Evolutionary conservation across 2,329 filamentous ascomycete genomes (phyloP), one percentile per base, ranked within the genome.

Genomic region (Thelonectria rubi): DNA sequence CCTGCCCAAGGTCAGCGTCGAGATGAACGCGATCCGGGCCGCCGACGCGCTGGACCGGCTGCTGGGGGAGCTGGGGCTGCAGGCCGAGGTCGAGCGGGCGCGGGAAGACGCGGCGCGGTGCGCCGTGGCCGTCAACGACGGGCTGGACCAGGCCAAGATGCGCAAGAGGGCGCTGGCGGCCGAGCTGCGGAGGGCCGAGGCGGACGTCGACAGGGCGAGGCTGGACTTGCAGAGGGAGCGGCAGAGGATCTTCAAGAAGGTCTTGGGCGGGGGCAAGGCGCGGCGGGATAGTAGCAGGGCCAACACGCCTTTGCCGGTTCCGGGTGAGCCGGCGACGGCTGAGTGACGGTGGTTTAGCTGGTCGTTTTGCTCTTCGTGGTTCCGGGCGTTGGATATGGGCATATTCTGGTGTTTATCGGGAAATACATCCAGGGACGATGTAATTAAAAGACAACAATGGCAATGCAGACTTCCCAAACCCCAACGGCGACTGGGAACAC

Each of bases 391-490:
- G 24, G 7, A 4, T 24, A n/a, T n/a, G n/a, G n/a, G n/a, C n/a
- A n/a, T n/a, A n/a, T n/a, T n/a, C n/a, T n/a, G n/a, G n/a, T n/a
- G n/a, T n/a, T n/a, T n/a, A n/a, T n/a, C n/a, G n/a, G n/a, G n/a
- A n/a, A n/a, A n/a, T n/a, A n/a, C n/a, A n/a, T n/a, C n/a, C n/a
- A n/a, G n/a, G n/a, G n/a, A n/a, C n/a, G n/a, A n/a, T n/a, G n/a
- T n/a, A n/a, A n/a, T n/a, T n/a, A n/a, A n/a, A n/a, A n/a, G 30
- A 73, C 58, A 69, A 81, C 64, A 85, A 83, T 52, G 73, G 84
- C 57, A 82, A 86, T 67, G 83, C 83, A 34, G 78, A 82, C 71
- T 85, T 82, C 58, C 81, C 82, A 43, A 82, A 81, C 48, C 82
- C 82, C 9, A 75, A 76, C 40, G 78, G 78, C 4, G 66, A 74